Evolutionary conservation across 1,139 yeast genomes (phyloP), one percentile per base, ranked within the genome.

Genomic region (Taphrina wiesneri): DNA sequence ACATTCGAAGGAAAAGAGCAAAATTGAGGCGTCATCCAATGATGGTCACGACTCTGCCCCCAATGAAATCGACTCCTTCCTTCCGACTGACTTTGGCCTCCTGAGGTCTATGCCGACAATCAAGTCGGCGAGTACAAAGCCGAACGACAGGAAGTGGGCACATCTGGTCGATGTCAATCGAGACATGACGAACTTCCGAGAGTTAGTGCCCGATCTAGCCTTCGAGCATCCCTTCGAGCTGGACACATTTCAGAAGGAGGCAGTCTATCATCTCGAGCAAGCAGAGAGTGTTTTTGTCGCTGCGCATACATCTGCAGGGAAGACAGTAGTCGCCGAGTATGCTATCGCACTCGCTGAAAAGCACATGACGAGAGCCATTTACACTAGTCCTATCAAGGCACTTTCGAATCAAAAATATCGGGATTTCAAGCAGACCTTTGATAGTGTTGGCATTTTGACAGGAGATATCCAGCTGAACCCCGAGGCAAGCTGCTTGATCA

Each of bases 381-480:
- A 91, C 74, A 91, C 97, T 0, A 90, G 97, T 0, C 97, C 97
- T 3, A 91, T 91, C 72, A 91, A 91, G 74, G 97, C 97, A 0
- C 80, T 91, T 71, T 88, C 96, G 19, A 91, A 91, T 75, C 99
- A 93, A 76, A 93, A 93, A 74, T 93, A 91, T 73, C 82, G 99
- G 75, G 99, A 93, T 74, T 88, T 87, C 77, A 87, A 85, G 74
- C 92, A 86, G 72, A 87, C 86, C 54, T 93, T 90, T 74, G 85
- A 84, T 83, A 98, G 92, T 73, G 96, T 95, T 43, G 99, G 99
- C 34, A 82, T 93, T 67, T 87, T 93, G 77, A 93, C 99, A 0
- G 99, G 99, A 74, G 99, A 93, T 80, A 98, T 95, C 30, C 96
- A 93, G 70, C 92, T 95, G 69, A 95, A 95, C 73, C 96, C 99